phyloP scores from a whole-genome alignment of 768 basidiomycete genomes.

The Hypholoma sublateritium region DNA sequence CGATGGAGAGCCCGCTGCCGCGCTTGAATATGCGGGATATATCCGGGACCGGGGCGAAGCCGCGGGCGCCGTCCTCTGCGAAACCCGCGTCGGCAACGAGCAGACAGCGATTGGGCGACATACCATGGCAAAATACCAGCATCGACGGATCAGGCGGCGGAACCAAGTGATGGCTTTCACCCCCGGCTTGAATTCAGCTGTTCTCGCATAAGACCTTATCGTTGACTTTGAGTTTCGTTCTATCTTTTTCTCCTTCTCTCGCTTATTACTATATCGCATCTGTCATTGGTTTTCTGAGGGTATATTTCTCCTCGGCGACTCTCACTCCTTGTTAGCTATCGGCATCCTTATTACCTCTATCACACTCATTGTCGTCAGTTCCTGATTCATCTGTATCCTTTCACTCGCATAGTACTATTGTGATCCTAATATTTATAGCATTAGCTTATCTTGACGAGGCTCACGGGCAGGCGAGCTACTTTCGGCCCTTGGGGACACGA shows the following conservation, averaged over 20 bases:
- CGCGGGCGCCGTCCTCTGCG: constrained; percentile 11
- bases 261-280: background rate
- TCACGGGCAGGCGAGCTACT: no score
- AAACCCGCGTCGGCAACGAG: constrained; percentile 27
- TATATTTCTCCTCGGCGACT: background rate
- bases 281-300: background rate
- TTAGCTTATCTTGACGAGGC: no score
- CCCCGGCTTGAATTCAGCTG: background rate
- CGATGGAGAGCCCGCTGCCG: constrained; percentile 1
- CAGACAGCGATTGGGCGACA: constrained; percentile 60
- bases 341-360: background rate
- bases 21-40: constrained; percentile 12
- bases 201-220: background rate
- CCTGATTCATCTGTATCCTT: background rate
- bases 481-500: no score
- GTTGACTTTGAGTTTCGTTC: background rate
- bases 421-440: no score
- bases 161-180: background rate
- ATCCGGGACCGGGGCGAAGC: constrained; percentile 11
- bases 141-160: constrained; percentile 11
- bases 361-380: background rate
- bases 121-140: constrained; percentile 49
- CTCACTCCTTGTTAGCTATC: background rate
- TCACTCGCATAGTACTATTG: background rate
- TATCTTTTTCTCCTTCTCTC: background rate